phyloP scores from a whole-genome alignment of 768 basidiomycete species.

The Fibroporia radiculosa region DNA sequence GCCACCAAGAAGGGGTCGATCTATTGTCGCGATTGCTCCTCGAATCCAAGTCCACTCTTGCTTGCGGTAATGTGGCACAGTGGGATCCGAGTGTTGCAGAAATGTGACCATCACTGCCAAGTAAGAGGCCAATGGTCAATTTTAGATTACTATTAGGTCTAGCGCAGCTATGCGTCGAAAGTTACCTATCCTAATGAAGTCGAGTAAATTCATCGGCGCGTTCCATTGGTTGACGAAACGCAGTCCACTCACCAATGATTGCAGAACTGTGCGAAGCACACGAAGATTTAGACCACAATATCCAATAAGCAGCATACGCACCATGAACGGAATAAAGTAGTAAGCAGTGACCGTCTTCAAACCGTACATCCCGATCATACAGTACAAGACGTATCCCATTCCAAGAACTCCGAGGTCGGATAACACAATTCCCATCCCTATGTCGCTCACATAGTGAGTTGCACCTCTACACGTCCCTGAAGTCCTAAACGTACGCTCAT shows the following conservation, averaged over 20 bases:
- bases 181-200: too few relatives aligned
- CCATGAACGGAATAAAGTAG: conserved; percentile 22
- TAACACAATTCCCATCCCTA: conserved; percentile 18
- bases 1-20: conserved; percentile 22
- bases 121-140: too few relatives aligned
- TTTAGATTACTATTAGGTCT: too few relatives aligned
- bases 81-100: conserved; percentile 24
- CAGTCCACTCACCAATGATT: conserved; percentile 23
- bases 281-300: too few relatives aligned
- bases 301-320: conserved; percentile 5
- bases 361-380: conserved; percentile 12
- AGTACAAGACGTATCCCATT: conserved; percentile 16
- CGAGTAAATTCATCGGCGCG: too few relatives aligned
- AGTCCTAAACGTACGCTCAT: conserved; percentile 20
- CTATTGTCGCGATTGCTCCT: conserved; percentile 22
- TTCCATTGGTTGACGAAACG: too few relatives aligned
- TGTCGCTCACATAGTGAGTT: too few relatives aligned
- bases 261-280: too few relatives aligned
- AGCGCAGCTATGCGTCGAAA: too few relatives aligned
- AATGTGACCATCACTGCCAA: conserved; percentile 23
- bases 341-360: conserved; percentile 15
- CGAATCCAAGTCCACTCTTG: conserved; percentile 21
- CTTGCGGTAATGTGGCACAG: conserved; percentile 22
- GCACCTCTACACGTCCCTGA: too few relatives aligned
- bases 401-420: conserved; percentile 19